Conservation (phyloP, 2,329 filamentous ascomycete species). For the Cercospora zeina region DNA sequence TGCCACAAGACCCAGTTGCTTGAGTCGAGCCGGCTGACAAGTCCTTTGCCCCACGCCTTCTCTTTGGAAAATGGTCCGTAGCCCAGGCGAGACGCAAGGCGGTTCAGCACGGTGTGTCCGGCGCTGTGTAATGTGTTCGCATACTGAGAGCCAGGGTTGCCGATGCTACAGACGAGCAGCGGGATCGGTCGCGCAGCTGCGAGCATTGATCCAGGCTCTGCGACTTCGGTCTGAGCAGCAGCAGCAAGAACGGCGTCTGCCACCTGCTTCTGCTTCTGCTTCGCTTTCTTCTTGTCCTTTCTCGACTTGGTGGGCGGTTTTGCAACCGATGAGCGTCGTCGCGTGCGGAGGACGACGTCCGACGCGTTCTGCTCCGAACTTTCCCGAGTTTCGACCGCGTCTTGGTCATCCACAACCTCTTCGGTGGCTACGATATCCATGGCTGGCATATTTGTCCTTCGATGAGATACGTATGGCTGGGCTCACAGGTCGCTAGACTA, state of each 20-base stretch:
- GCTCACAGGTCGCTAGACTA: background rate
- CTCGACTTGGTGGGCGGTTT: slow-evolving; percentile 15
- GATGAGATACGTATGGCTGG: background rate
- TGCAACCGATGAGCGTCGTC: slow-evolving; percentile 20
- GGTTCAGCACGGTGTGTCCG: slow-evolving; percentile 73
- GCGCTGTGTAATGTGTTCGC: slow-evolving; percentile 80
- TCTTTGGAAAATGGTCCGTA: slow-evolving; percentile 41
- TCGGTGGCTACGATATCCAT: background rate
- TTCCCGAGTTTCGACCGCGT: slow-evolving; percentile 4
- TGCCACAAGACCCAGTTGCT: slow-evolving; percentile 66
- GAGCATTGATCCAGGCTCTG: slow-evolving; percentile 18
- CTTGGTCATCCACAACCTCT: background rate
- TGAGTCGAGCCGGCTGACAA: slow-evolving; percentile 49
- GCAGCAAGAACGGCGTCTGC: slow-evolving; percentile 10
- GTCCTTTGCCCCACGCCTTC: slow-evolving; percentile 51
- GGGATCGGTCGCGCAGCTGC: slow-evolving; percentile 39
- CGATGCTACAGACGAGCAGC: slow-evolving; percentile 81
- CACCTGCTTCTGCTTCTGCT: slow-evolving; percentile 14
- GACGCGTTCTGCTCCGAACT: background rate
- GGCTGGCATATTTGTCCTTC: background rate
- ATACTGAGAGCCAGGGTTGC: slow-evolving; percentile 73
- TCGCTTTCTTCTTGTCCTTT: slow-evolving; percentile 15
- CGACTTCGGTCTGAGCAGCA: background rate
- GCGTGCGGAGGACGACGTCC: slow-evolving; percentile 11
- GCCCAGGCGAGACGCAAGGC: slow-evolving; percentile 55